Evolutionary conservation across 2,329 filamentous ascomycete species (phyloP), one percentile per base, ranked within the genome.

Genomic region (Aspergillus hortae): DNA sequence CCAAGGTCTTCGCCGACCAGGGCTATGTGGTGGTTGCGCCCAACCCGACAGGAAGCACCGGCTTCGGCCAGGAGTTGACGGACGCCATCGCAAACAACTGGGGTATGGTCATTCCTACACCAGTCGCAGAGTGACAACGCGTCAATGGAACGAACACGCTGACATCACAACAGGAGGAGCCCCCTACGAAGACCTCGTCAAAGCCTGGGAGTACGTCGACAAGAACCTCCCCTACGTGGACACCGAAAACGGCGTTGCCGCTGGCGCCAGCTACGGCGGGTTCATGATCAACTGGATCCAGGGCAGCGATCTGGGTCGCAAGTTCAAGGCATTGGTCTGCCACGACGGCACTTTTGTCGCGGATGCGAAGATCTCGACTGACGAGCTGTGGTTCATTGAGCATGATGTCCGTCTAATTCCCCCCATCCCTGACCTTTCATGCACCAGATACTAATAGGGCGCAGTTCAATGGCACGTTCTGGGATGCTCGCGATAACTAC

Each of bases 271-370:
- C 45, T 76, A 68, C 53, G 73, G 73, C 46, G 73, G 70, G 1
- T 76, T 73, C 63, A 80, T 80, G 67, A 67, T 72, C 63, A 81
- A 95, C 68, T 95, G 92, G 91, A 90, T 96, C 61, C 90, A 96
- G 71, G 92, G 92, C 6, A 88, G 94, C 56, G 80, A 83, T 1
- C 80, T 96, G 0, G 91, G 90, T 17, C 84, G 89, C 25, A 84
- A 87, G 60, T 95, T 96, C 80, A 90, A 90, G 70, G 90, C 90
- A 0, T 79, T 96, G 4, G 90, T 95, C 25, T 91, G 86, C 62
- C 91, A 96, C 67, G 90, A 96, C 61, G 91, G 91, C 44, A 87
- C 92, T 49, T 94, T 92, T 70, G 88, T 84, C 61, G 74, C 77
- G 52, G 70, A 75, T 11, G 70, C 71, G n/a, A 73, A 77, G 65